phyloP scores from a whole-genome alignment of 1,284 basidiomycete species.

The Pseudozyma tsukubaensis region DNA sequence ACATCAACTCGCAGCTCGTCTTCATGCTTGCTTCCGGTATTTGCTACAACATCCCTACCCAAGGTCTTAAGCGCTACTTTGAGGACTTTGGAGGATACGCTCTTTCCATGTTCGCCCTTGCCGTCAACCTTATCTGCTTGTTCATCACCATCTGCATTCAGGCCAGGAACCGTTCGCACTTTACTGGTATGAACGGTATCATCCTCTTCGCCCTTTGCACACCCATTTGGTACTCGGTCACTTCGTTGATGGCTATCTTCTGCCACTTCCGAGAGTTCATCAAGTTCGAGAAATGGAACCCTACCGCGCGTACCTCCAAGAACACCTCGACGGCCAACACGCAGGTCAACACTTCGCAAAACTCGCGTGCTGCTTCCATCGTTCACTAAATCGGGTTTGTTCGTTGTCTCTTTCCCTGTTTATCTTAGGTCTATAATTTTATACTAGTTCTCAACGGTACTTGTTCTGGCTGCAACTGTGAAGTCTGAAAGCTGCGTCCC shows the following conservation, averaged over 20 bases:
- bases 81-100: constrained; percentile 51
- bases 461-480: too few relatives aligned
- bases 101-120: constrained; percentile 50
- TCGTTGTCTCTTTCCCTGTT: neutral
- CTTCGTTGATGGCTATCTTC: constrained; percentile 55
- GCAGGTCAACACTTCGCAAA: constrained; percentile 27
- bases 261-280: constrained; percentile 60
- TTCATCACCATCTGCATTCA: constrained; percentile 49
- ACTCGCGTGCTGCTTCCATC: constrained; percentile 23
- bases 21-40: constrained; percentile 52
- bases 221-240: constrained; percentile 54
- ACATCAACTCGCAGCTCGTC: constrained; percentile 55
- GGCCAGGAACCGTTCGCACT: constrained; percentile 51
- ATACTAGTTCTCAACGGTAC: too few relatives aligned
- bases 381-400: constrained; percentile 1
- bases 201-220: constrained; percentile 47
- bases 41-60: constrained; percentile 46
- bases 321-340: constrained; percentile 27
- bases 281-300: constrained; percentile 60
- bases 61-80: constrained; percentile 45
- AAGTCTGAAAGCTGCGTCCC: too few relatives aligned
- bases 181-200: constrained; percentile 48
- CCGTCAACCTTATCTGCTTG: constrained; percentile 51
- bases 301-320: constrained; percentile 42
- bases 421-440: neutral